phyloP scores from a whole-genome alignment of 495 filamentous ascomycete genomes.

The Coniosporium apollinis region DNA sequence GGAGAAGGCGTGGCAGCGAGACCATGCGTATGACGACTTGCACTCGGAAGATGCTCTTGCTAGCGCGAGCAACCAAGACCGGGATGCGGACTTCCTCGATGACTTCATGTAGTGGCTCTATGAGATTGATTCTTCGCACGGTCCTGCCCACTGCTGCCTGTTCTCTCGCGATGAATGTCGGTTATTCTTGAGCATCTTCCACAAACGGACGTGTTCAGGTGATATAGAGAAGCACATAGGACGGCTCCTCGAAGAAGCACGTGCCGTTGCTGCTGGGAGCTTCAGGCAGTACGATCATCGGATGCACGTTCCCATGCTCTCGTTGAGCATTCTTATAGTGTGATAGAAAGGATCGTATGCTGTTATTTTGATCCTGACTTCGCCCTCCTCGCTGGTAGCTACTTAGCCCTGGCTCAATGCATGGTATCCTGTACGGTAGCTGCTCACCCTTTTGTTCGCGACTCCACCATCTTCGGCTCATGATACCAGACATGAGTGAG shows the following conservation, averaged over 20 bases:
- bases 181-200: no score
- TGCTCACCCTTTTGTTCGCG: not conserved
- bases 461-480: conserved; percentile 10
- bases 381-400: conserved; percentile 1
- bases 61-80: conserved; percentile 49
- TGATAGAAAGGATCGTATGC: conserved; percentile 22
- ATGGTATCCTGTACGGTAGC: not conserved
- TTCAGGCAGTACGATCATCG: not conserved
- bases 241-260: no score
- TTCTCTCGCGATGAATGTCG: no score
- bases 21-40: conserved; percentile 85
- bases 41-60: conserved; percentile 51
- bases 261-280: no score
- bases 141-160: no score
- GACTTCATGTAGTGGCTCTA: conserved; percentile 78
- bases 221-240: no score
- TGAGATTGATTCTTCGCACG: no score
- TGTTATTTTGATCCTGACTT: conserved; percentile 2
- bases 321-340: conserved; percentile 22
- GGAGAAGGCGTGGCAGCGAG: conserved; percentile 83
- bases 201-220: no score
- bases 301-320: conserved; percentile 24
- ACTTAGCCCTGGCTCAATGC: not conserved
- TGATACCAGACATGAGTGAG: conserved; percentile 45
- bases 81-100: conserved; percentile 43